These are phyloP conservation scores for Skeletonema marinoi DNA, from an alignment of 108 stramenopile genomes.

Conservation along the genomic window DNA sequence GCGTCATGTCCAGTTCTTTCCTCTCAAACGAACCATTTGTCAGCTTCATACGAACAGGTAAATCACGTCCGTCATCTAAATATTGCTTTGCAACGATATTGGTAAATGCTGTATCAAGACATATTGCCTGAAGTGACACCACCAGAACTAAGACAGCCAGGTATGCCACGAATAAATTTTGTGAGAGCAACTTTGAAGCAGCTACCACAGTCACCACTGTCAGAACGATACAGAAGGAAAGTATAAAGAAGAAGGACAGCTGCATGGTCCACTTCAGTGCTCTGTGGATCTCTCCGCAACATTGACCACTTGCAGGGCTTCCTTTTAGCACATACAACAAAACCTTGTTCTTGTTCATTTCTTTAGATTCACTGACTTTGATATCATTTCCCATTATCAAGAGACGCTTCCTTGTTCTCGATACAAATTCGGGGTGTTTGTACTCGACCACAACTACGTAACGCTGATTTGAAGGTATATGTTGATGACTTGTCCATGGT, in stretches of 20 bases:
- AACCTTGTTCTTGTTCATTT: neutral
- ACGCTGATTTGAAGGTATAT: neutral
- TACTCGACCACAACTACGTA: neutral
- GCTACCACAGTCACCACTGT: neutral
- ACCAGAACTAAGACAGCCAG: neutral
- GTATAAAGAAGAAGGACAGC: neutral
- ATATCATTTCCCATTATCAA: neutral
- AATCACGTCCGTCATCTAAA: neutral
- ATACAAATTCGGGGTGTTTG: neutral
- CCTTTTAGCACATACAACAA: constrained; percentile 3
- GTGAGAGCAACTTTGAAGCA: neutral
- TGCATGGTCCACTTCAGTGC: constrained; percentile 2
- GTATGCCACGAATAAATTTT: neutral
- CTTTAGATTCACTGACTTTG: neutral
- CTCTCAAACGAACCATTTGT: neutral
- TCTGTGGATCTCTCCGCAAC: constrained; percentile 7
- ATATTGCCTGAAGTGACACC: neutral
- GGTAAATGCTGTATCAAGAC: neutral
- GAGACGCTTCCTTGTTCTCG: neutral
- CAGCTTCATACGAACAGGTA: neutral
- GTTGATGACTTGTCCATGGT: neutral
- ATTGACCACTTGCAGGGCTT: constrained; percentile 11
- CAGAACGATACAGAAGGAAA: neutral
- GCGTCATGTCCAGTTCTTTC: neutral
- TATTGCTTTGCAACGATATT: neutral